Base-by-base conservation (phyloP, 2,329 filamentous ascomycete genomes). In the Zarea fungicola region DNA sequence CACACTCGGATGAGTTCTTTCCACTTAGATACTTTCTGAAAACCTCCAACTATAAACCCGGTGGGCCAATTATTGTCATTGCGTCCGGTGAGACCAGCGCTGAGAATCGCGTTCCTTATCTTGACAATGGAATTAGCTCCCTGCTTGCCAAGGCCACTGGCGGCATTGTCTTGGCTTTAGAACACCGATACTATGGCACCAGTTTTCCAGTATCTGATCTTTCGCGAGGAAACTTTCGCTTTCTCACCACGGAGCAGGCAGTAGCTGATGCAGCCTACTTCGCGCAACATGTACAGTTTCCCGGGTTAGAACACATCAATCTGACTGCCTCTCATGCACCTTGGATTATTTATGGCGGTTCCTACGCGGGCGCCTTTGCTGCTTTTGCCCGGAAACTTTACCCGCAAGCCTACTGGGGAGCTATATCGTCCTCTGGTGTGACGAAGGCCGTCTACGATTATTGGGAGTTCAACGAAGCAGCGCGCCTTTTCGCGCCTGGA, bases 121-220 rank as follows among this genome's bases (percentile, higher is more conserved):
- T 95, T 8, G 80, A 89, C 55, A 87, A 92, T 62, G 89, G 89
- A 43, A 84, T 95, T 42, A 73, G 89, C 1, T 75, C 82, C 26
- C 77, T 87, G 54, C 73, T 95, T 19, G 78, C 84, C 5, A 71
- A 84, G 56, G 85, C 84, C 1, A 88, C 86, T 0, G 71, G 82
- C 48, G 89, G 89, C 1, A 68, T 95, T 18, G 88, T 83, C 2
- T 85, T 95, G 2, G 78, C 95, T 34, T 75, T 95, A 3, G 89
- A 95, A 68, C 89, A 95, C 61, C 81, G 89, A 28, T 95, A 95
- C 72, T 95, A 95, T 61, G 89, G 89, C 48, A 75, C 74, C 8
- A 90, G 85, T 61, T 83, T 84, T 47, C 88, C 89, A 0, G 78
- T 80, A 0, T 63, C 74, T 1, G 77, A 91, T 58, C 72, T 92